These are phyloP conservation scores for Gaeumannomyces sp. DNA, from an alignment of 2,329 filamentous ascomycete species.

Conservation along the genomic window DNA sequence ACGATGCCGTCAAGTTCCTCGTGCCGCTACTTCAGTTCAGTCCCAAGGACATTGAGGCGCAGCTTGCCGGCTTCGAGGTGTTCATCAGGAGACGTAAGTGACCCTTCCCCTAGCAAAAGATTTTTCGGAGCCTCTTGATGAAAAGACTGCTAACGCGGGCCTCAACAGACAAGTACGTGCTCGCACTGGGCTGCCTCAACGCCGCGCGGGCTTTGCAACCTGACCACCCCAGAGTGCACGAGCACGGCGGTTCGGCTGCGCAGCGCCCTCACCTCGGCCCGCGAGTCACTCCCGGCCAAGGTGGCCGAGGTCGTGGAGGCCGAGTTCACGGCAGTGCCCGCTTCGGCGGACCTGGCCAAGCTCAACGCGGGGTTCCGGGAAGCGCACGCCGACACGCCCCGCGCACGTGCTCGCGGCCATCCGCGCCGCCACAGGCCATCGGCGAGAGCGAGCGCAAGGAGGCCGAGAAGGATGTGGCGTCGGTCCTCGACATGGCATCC, in stretches of 20 bases:
- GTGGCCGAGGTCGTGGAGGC: conserved; percentile 63
- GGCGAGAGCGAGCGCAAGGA: conserved; percentile 45
- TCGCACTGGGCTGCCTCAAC: conserved; percentile 80
- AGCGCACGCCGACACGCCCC: conserved; percentile 55
- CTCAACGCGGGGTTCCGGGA: conserved; percentile 62
- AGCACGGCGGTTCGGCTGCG: conserved; percentile 68
- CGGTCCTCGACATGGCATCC: conserved; percentile 4
- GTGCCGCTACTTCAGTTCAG: conserved; percentile 74
- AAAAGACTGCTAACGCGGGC: conserved; percentile 9
- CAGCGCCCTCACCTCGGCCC: conserved; percentile 48
- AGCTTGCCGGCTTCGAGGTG: conserved; percentile 85
- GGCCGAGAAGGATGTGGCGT: conserved; percentile 37
- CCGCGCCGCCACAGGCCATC: conserved; percentile 35
- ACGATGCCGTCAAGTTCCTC: conserved; percentile 83
- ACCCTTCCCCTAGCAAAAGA: too few species aligned
- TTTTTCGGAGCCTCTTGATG: conserved; percentile 1
- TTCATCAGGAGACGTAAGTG: conserved; percentile 73
- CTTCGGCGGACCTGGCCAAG: conserved; percentile 51
- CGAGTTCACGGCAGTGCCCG: conserved; percentile 57
- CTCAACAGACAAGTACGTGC: conserved; percentile 69
- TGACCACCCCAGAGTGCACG: conserved; percentile 65
- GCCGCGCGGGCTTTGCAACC: conserved; percentile 64
- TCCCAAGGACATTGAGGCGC: conserved; percentile 72
- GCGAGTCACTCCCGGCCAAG: conserved; percentile 55
- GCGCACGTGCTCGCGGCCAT: conserved; percentile 59